Conservation (phyloP, 495 filamentous ascomycete genomes). For the Hypoxylon trugodes region DNA sequence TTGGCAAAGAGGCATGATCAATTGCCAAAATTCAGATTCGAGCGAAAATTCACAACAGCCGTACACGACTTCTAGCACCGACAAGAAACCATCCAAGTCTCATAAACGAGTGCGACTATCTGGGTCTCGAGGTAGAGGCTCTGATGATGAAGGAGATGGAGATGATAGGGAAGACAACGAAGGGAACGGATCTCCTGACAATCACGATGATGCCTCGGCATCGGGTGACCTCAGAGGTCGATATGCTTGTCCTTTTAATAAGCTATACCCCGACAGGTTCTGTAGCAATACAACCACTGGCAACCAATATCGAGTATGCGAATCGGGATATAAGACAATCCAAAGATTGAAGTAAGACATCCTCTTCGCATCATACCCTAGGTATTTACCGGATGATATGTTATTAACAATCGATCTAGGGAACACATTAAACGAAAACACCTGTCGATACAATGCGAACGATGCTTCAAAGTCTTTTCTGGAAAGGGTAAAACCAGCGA, state of each 20-base stretch:
- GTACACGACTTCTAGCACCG: not conserved
- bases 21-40: conserved; percentile 6
- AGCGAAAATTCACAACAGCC: not conserved
- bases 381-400: not conserved
- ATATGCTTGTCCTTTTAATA: conserved; percentile 29
- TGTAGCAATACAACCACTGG: conserved; percentile 12
- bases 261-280: conserved; percentile 4
- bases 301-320: conserved; percentile 15
- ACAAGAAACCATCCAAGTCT: not conserved
- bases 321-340: conserved; percentile 25
- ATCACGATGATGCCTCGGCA: conserved; percentile 8
- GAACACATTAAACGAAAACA: conserved; percentile 30
- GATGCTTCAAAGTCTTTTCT: conserved; percentile 16
- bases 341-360: conserved; percentile 22
- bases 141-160: conserved; percentile 21
- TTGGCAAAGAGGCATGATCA: conserved; percentile 18
- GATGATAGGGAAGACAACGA: conserved; percentile 20
- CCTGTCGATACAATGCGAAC: conserved; percentile 19
- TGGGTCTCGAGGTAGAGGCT: not conserved
- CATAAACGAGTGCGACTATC: conserved; percentile 5
- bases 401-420: not conserved
- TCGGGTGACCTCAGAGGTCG: not conserved
- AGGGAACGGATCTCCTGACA: conserved; percentile 1
- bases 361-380: too few relatives aligned
- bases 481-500: not conserved